These are phyloP conservation scores for Trypanosoma scelopori DNA, from an alignment of 208 protist species.

Conservation along the genomic window DNA sequence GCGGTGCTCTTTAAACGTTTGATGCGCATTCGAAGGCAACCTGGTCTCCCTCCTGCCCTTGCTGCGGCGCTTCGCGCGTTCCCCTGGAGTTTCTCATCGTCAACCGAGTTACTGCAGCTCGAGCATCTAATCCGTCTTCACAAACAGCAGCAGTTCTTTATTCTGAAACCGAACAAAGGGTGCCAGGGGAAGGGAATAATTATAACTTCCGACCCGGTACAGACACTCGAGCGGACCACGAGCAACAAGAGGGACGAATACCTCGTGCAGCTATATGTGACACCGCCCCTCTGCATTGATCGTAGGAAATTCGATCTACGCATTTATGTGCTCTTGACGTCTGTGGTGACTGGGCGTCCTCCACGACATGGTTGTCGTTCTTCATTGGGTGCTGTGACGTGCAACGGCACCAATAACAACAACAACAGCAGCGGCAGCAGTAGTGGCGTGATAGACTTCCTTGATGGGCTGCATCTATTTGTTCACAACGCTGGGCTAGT, in stretches of 20 bases:
- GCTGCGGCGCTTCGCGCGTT: conserved; percentile 18
- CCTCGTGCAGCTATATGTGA: conserved; percentile 88
- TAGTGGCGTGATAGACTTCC: background rate
- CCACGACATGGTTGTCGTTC: background rate
- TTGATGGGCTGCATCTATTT: conserved; percentile 73
- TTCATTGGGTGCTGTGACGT: background rate
- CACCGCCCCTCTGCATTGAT: conserved; percentile 88
- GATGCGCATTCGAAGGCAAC: conserved; percentile 52
- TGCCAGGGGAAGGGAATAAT: conserved; percentile 84
- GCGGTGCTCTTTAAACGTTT: conserved; percentile 84
- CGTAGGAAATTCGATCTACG: conserved; percentile 94
- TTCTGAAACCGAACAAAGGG: conserved; percentile 86
- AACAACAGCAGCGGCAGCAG: background rate
- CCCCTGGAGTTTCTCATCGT: conserved; percentile 61
- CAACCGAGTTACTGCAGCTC: conserved; percentile 34
- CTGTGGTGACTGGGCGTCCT: conserved; percentile 29
- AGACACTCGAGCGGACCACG: conserved; percentile 36
- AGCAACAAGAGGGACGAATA: conserved; percentile 36
- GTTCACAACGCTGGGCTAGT: conserved; percentile 90
- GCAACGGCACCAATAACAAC: background rate
- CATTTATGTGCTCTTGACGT: conserved; percentile 90
- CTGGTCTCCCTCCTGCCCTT: conserved; percentile 7
- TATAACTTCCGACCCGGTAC: conserved; percentile 52
- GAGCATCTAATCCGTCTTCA: conserved; percentile 26
- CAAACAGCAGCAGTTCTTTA: conserved; percentile 44